These are phyloP conservation scores for Brassica carinata DNA, from an alignment of 345 rosid genomes.

Conservation along the genomic window DNA sequence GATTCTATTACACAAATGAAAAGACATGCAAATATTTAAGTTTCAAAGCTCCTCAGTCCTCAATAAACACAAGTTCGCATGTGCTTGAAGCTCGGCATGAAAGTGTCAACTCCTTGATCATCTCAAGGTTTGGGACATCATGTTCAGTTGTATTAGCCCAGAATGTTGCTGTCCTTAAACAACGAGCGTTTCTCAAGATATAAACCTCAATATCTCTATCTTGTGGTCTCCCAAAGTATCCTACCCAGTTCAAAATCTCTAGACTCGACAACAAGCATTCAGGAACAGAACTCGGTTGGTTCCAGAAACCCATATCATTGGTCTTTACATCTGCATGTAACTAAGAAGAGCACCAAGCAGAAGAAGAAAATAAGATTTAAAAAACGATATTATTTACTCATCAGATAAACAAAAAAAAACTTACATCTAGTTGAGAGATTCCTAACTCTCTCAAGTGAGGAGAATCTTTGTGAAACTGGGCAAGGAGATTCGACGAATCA, in stretches of 20 bases:
- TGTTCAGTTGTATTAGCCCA: neutral
- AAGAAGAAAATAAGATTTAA: neutral
- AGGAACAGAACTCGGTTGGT: slow-evolving; percentile 4
- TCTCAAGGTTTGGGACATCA: neutral
- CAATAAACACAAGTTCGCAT: neutral
- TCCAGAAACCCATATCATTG: slow-evolving; percentile 1
- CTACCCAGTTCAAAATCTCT: neutral
- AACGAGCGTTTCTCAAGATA: neutral
- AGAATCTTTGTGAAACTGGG: slow-evolving; percentile 7
- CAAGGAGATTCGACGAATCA: neutral
- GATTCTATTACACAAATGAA: neutral
- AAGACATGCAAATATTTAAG: neutral
- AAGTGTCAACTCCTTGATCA: neutral
- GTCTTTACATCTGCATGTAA: neutral
- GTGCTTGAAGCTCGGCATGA: slow-evolving; percentile 3
- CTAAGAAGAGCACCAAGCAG: neutral
- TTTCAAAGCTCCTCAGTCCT: neutral
- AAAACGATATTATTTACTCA: neutral
- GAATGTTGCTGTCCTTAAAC: neutral
- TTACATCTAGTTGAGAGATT: neutral
- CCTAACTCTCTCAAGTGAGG: neutral
- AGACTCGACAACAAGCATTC: neutral
- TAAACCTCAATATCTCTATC: slow-evolving; percentile 8
- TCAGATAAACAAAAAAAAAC: neutral
- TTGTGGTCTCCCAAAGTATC: slow-evolving; percentile 6